Evolutionary conservation across 495 filamentous ascomycete species (phyloP).

Genomic region (Sabuloglossum arenarium): DNA sequence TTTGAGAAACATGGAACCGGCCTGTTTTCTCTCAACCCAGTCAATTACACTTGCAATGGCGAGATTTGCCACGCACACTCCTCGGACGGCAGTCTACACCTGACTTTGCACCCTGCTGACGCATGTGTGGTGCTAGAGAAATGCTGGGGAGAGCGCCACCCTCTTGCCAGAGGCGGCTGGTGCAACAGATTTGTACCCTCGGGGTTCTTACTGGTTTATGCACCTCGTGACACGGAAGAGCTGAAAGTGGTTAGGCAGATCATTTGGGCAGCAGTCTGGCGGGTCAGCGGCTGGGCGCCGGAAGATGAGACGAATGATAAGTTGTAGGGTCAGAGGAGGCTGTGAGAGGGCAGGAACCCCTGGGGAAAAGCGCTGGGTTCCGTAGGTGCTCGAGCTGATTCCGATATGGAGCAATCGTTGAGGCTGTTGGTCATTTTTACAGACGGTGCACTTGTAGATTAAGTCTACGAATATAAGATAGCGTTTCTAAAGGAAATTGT

Average conservation of each 20-base stretch:
- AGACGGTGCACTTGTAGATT: too few species aligned
- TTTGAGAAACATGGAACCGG: constrained; percentile 65
- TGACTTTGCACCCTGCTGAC: constrained; percentile 59
- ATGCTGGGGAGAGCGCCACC: constrained; percentile 74
- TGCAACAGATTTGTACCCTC: constrained; percentile 34
- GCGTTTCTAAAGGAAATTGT: too few species aligned
- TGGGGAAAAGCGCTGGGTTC: too few species aligned
- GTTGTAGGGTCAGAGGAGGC: too few species aligned
- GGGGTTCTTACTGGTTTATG: constrained; percentile 67
- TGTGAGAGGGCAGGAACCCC: too few species aligned
- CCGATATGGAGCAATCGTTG: too few species aligned
- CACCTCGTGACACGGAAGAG: constrained; percentile 48
- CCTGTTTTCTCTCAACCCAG: constrained; percentile 37
- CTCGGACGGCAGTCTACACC: constrained; percentile 52
- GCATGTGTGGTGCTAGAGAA: constrained; percentile 55
- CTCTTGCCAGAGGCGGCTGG: constrained; percentile 41
- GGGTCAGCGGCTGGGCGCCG: constrained; percentile 25
- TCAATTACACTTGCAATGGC: constrained; percentile 44
- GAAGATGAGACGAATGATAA: background rate
- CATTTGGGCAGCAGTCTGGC: constrained; percentile 49
- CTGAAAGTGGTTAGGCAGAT: constrained; percentile 46
- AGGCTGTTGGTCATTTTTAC: too few species aligned
- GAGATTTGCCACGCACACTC: constrained; percentile 69
- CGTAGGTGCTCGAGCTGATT: too few species aligned
- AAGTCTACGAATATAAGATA: too few species aligned